Evolutionary conservation across 2,329 filamentous ascomycete genomes (phyloP), one percentile per base, ranked within the genome.

Genomic region (Penicillium sp.): DNA sequence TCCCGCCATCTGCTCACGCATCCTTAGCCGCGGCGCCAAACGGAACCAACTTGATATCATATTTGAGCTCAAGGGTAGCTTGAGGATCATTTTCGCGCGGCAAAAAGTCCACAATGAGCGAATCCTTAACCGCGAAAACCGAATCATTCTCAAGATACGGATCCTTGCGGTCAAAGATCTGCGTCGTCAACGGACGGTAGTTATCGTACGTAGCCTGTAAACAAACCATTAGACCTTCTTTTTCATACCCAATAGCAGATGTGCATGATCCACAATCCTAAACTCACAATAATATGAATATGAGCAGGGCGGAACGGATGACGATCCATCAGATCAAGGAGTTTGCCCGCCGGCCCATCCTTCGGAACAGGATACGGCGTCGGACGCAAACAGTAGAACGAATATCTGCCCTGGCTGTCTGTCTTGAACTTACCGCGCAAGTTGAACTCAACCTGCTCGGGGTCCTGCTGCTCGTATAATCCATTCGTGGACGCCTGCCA

Each of bases 401-500:
- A 75, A 65, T 87, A 90, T 13, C 74, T 72, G 1, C 87, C 87
- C 16, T 84, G 72, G 5, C 72, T 72, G 53, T 86, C 83, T 1
- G 87, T 89, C 42, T 73, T 77, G 64, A 90, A 89, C 38, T 82
- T 81, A 5, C 88, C 88, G 3, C 87, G 79, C 18, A 91, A 76
- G 65, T 91, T 91, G 70, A 83, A 82, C 49, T 90, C 86, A 6
- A 79, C 75, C 71, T 90, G 86, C 1, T 80, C 71, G 0, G 78
- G 73, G 56, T 90, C 87, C 69, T 90, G 87, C 69, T 89, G 86
- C 72, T 89, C 86, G 56, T 86, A 85, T 41, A 77, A 49, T 75
- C 79, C 80, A 62, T 92, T 91, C 28, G 88, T 86, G 0, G 82
- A 86, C 0, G 87, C 86, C 64, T 91, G 84, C 88, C 88, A 93